phyloP scores from a whole-genome alignment of 768 basidiomycete species.

The Russula abietina region DNA sequence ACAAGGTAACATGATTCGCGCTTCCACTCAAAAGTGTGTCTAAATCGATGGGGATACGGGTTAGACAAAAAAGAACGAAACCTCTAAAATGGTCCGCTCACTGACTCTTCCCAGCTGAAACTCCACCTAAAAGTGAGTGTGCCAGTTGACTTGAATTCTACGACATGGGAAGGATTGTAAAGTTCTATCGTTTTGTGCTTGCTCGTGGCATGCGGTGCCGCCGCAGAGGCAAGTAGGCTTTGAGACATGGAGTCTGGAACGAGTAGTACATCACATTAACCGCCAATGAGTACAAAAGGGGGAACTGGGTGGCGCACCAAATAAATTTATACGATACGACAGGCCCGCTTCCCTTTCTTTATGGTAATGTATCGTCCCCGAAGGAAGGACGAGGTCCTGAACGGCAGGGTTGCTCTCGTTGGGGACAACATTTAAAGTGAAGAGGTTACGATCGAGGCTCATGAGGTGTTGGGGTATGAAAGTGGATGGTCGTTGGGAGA shows the following conservation, averaged over 20 bases:
- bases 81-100: conserved; percentile 16
- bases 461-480: conserved; percentile 34
- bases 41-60: conserved; percentile 28
- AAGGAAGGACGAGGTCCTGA: conserved; percentile 63
- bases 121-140: conserved; percentile 68
- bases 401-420: conserved; percentile 54
- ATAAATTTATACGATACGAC: conserved; percentile 60
- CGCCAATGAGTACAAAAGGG: background rate
- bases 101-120: conserved; percentile 81
- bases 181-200: conserved; percentile 74
- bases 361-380: conserved; percentile 61
- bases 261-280: background rate
- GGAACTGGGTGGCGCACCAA: conserved; percentile 41
- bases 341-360: conserved; percentile 54
- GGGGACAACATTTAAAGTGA: conserved; percentile 64
- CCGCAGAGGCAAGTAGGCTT: conserved; percentile 62
- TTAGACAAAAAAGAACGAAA: background rate
- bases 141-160: conserved; percentile 71
- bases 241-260: conserved; percentile 65
- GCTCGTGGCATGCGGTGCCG: conserved; percentile 54
- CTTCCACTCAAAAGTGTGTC: conserved; percentile 83
- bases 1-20: conserved; percentile 77
- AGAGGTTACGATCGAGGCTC: conserved; percentile 83
- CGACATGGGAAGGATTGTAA: conserved; percentile 60
- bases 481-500: background rate